Conservation (phyloP, 371 early-diverging fungal species). For the Mortierella sp. region DNA sequence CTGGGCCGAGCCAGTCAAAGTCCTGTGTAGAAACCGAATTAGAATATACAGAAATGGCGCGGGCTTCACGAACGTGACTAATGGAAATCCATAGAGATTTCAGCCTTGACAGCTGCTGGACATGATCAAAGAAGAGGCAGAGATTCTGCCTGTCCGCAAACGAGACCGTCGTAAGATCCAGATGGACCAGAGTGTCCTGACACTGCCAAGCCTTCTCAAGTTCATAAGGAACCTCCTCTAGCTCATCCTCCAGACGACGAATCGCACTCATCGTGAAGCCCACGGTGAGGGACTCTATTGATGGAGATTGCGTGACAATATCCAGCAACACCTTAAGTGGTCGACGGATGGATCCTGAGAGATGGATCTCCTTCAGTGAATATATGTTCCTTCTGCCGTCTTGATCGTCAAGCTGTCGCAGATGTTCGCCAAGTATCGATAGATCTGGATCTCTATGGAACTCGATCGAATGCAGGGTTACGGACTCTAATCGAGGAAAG, state of each 20-base stretch:
- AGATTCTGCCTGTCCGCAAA: conserved; percentile 4
- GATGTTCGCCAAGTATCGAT: conserved; percentile 3
- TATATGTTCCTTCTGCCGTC: not conserved
- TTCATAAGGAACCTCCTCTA: not conserved
- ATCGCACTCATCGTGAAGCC: conserved; percentile 16
- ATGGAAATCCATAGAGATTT: conserved; percentile 21
- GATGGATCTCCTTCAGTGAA: conserved; percentile 15
- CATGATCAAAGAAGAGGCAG: conserved; percentile 18
- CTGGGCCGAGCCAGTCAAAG: not conserved
- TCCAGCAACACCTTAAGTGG: conserved; percentile 20
- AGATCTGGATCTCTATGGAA: conserved; percentile 25
- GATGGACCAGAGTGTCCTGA: conserved; percentile 10
- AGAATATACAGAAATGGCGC: not conserved
- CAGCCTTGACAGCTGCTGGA: conserved; percentile 16
- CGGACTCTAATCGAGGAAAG: conserved; percentile 18
- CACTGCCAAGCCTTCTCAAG: conserved; percentile 13
- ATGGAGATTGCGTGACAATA: conserved; percentile 12
- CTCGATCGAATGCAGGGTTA: conserved; percentile 4
- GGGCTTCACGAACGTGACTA: conserved; percentile 15
- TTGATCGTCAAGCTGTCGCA: conserved; percentile 5
- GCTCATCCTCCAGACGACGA: conserved; percentile 3
- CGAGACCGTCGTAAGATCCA: conserved; percentile 22
- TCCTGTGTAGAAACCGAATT: not conserved
- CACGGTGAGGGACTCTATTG: conserved; percentile 15
- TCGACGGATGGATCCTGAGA: conserved; percentile 15